Percentiles rank a stretch among this genome's conserved stretches.
phyloP scores from a whole-genome alignment of 1,284 basidiomycete genomes.

The Leucoagaricus sp. region DNA sequence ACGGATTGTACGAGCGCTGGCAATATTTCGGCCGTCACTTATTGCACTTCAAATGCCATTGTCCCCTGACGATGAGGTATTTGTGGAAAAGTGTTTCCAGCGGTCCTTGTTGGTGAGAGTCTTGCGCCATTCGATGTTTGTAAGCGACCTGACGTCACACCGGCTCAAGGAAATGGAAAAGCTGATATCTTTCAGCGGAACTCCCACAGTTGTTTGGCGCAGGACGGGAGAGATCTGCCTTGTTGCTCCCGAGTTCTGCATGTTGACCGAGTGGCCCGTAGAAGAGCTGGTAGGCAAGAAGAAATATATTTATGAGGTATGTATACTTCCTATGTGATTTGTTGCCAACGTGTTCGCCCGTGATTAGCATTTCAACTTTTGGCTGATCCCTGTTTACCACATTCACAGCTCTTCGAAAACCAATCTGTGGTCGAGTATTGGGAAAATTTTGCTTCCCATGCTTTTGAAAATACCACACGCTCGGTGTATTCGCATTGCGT shows the following conservation, averaged over 20 bases:
- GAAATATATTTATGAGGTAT: conserved; percentile 90
- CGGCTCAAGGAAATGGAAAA: conserved; percentile 86
- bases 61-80: conserved; percentile 91
- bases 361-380: neutral
- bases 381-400: neutral
- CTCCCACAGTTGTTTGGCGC: conserved; percentile 99
- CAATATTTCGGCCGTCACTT: conserved; percentile 92
- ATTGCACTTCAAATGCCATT: conserved; percentile 97
- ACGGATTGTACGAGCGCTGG: conserved; percentile 91
- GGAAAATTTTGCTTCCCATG: conserved; percentile 93
- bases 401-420: conserved; percentile 77
- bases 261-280: conserved; percentile 88
- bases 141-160: conserved; percentile 11
- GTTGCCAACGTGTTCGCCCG: neutral
- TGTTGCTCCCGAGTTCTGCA: conserved; percentile 95
- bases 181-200: conserved; percentile 95
- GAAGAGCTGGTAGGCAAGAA: conserved; percentile 79
- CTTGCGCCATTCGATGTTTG: neutral
- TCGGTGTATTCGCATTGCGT: conserved; percentile 93
- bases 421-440: conserved; percentile 92
- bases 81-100: conserved; percentile 95
- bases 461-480: conserved; percentile 94
- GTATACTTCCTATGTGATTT: conserved; percentile 26
- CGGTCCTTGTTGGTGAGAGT: conserved; percentile 81
- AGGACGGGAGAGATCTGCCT: conserved; percentile 97